A percentile compares a stretch with the other conserved stretches of the same genome.
These are phyloP conservation scores for Pseudogymnoascus sp. DNA, from an alignment of 2,329 filamentous ascomycete species.

Conservation along the genomic window DNA sequence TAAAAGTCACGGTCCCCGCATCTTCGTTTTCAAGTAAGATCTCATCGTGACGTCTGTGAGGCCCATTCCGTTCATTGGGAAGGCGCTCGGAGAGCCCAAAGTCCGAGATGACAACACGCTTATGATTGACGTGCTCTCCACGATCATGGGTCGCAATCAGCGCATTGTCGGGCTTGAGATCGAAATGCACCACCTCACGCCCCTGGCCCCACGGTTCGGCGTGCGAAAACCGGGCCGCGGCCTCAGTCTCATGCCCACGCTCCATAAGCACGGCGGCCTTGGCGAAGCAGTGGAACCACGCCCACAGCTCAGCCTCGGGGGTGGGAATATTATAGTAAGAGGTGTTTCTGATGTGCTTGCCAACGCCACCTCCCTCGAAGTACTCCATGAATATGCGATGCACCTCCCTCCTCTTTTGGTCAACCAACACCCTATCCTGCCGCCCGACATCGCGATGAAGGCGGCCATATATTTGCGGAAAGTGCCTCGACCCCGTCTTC, in stretches of 20 bases:
- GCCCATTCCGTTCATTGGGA: background rate
- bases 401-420: constrained; percentile 9
- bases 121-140: background rate
- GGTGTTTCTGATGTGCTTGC: background rate
- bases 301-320: background rate
- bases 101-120: background rate
- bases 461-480: constrained; percentile 7
- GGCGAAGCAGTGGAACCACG: background rate
- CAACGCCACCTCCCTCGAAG: constrained; percentile 12
- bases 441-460: background rate
- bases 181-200: background rate
- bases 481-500: background rate
- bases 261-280: background rate
- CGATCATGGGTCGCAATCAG: background rate
- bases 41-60: background rate
- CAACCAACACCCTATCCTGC: background rate
- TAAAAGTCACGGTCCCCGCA: background rate
- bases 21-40: background rate
- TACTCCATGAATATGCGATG: constrained; percentile 16
- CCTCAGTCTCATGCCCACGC: background rate
- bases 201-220: background rate
- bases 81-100: background rate
- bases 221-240: background rate
- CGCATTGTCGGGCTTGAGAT: background rate
- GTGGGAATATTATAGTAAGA: background rate